A percentile compares a stretch with the other conserved stretches of the same genome.
Evolutionary conservation across 1,284 basidiomycete species (phyloP).

Genomic region (Leccinum griseonigrum): DNA sequence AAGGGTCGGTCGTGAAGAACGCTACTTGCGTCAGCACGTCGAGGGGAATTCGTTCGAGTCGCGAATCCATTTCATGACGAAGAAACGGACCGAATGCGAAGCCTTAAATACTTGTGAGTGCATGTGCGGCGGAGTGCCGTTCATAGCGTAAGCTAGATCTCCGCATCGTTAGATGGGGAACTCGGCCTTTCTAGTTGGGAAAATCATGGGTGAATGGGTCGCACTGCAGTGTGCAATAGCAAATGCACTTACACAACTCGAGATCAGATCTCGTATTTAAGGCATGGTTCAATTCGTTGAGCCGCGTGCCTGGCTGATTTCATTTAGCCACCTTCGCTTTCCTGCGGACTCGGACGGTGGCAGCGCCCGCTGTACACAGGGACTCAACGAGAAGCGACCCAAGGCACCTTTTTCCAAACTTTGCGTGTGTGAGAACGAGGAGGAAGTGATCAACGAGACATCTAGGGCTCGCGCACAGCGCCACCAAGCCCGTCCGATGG

Average conservation of each 20-base stretch:
- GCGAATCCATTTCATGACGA: constrained; percentile 39
- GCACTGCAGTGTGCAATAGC: constrained; percentile 33
- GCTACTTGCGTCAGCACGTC: constrained; percentile 55
- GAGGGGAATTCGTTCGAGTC: constrained; percentile 44
- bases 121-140: constrained; percentile 33
- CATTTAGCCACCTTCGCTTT: constrained; percentile 37
- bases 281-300: constrained; percentile 25
- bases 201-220: constrained; percentile 33
- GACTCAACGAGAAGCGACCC: constrained; percentile 23
- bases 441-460: constrained; percentile 21
- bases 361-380: constrained; percentile 23
- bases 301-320: constrained; percentile 35
- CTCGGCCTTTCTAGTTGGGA: constrained; percentile 37
- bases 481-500: constrained; percentile 27
- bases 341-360: constrained; percentile 26
- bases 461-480: constrained; percentile 16
- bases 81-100: constrained; percentile 7
- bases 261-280: constrained; percentile 38
- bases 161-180: constrained; percentile 36
- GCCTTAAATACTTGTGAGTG: constrained; percentile 28
- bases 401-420: constrained; percentile 11
- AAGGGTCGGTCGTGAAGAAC: constrained; percentile 39
- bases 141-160: constrained; percentile 36
- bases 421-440: constrained; percentile 22
- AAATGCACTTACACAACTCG: constrained; percentile 30